A percentile compares a stretch with the other conserved stretches of the same genome.
phyloP scores from a whole-genome alignment of 441 rosid species.

The Raphanus hybrid region DNA sequence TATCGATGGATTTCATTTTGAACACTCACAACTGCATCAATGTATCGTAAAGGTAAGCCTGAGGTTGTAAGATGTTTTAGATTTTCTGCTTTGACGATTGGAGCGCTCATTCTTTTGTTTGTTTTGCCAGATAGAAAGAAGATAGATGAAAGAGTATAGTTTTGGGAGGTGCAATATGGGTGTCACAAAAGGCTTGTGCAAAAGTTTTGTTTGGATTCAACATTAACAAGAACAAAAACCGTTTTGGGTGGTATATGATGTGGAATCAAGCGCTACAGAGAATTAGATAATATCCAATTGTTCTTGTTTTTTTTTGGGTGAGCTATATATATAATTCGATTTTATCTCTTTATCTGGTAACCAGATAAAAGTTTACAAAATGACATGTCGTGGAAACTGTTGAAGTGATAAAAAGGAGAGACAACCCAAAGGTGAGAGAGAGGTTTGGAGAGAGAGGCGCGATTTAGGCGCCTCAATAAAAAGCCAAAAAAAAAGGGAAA shows the following conservation, averaged over 20 bases:
- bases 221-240: not conserved
- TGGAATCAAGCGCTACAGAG: not conserved
- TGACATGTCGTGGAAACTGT: too few relatives aligned
- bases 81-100: conserved; percentile 16
- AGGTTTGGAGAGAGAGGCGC: too few relatives aligned
- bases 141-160: not conserved
- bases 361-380: too few relatives aligned
- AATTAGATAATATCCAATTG: not conserved
- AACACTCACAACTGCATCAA: conserved; percentile 6
- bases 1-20: not conserved
- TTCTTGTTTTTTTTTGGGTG: too few relatives aligned
- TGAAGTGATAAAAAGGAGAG: too few relatives aligned
- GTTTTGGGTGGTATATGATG: not conserved
- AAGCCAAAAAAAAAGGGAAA: too few relatives aligned
- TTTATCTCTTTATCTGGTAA: too few relatives aligned
- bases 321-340: too few relatives aligned
- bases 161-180: not conserved
- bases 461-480: too few relatives aligned
- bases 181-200: conserved; percentile 9
- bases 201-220: not conserved
- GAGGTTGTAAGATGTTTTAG: not conserved
- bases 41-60: not conserved
- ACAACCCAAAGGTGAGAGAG: too few relatives aligned
- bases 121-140: not conserved
- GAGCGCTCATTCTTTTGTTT: too few relatives aligned